Evolutionary conservation across 2,329 filamentous ascomycete genomes (phyloP), one percentile per base, ranked within the genome.

Genomic region (Aspergillus sp.): DNA sequence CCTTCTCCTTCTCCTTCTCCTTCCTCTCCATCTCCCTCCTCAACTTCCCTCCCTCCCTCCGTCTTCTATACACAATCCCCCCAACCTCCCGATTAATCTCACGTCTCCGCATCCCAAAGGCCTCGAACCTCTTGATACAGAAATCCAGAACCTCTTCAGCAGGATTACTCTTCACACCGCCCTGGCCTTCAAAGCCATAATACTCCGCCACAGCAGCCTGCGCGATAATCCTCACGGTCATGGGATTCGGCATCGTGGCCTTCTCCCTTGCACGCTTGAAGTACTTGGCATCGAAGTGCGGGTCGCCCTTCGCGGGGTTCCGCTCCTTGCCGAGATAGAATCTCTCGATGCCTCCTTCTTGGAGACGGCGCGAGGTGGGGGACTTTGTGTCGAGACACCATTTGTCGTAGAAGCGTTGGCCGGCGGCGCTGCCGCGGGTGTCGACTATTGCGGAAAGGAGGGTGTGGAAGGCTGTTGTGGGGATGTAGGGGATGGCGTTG

Each of bases 391-490:
- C 68, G 36, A 76, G 64, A 55, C 80, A 82, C 79, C 84, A 87
- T 38, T 70, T 72, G 9, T 80, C 70, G 58, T 84, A 82, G 36
- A 87, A 65, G 4, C 67, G 72, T 59, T 75, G 80, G 60, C 83
- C 87, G 36, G 76, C 76, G 9, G 63, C 58, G 59, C 79, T 82
- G 57, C 82, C 83, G 50, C 81, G 78, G 0, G 75, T 75, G 28
- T 81, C 78, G 2, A 84, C 80, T 8, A 87, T 76, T n/a, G 82
- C 84, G 47, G 80, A 76, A 6, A 90, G 80, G 6, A 87, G 62
- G 17, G 69, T 67, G 62, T 86, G 82, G 76, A 87, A 86, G 5
- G 81, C 72, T 3, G 70, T 68, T 0, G 76, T 66, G 12, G 76
- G 70, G 28, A 80, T 67, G 57, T 69, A 66, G 17, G 67, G 66